phyloP scores from a whole-genome alignment of 495 filamentous ascomycete species.

The Lentithecium fluviatile region DNA sequence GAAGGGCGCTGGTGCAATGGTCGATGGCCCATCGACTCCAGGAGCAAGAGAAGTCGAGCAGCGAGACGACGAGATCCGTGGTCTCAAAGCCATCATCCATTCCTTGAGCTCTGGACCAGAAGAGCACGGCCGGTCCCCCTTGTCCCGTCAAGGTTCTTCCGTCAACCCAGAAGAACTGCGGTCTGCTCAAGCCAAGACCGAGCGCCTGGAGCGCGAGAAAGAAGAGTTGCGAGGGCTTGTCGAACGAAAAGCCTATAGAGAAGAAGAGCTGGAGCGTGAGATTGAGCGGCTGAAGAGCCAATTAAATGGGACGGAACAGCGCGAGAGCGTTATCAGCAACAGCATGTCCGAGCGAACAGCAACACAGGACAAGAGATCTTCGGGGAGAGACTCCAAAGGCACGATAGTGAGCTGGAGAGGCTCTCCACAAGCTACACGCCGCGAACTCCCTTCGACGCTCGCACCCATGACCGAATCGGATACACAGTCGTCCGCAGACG shows the following conservation, averaged over 20 bases:
- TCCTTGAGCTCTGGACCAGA: constrained; percentile 71
- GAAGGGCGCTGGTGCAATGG: constrained; percentile 53
- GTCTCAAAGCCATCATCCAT: constrained; percentile 96
- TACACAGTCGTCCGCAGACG: constrained; percentile 69
- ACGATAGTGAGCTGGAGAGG: constrained; percentile 53
- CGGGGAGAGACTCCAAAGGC: constrained; percentile 58
- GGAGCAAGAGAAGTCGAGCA: constrained; percentile 79
- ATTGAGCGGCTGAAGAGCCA: constrained; percentile 60
- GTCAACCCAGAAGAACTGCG: constrained; percentile 54
- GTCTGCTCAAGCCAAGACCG: constrained; percentile 55
- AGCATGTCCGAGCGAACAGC: constrained; percentile 42
- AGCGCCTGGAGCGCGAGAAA: constrained; percentile 72
- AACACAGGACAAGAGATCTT: constrained; percentile 49
- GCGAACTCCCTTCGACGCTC: constrained; percentile 30
- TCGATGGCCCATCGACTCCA: constrained; percentile 52
- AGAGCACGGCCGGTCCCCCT: constrained; percentile 28
- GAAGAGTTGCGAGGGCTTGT: constrained; percentile 68
- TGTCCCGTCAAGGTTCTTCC: constrained; percentile 34
- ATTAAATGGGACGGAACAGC: constrained; percentile 26
- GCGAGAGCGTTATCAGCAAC: constrained; percentile 54
- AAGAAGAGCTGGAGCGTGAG: constrained; percentile 89
- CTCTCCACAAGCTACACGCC: constrained; percentile 18
- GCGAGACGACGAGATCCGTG: constrained; percentile 94
- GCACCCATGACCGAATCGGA: constrained; percentile 71
- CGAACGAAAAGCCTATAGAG: constrained; percentile 69